These are phyloP conservation scores for Fusarium xyrophilum DNA, from an alignment of 2,329 filamentous ascomycete species.

Conservation along the genomic window DNA sequence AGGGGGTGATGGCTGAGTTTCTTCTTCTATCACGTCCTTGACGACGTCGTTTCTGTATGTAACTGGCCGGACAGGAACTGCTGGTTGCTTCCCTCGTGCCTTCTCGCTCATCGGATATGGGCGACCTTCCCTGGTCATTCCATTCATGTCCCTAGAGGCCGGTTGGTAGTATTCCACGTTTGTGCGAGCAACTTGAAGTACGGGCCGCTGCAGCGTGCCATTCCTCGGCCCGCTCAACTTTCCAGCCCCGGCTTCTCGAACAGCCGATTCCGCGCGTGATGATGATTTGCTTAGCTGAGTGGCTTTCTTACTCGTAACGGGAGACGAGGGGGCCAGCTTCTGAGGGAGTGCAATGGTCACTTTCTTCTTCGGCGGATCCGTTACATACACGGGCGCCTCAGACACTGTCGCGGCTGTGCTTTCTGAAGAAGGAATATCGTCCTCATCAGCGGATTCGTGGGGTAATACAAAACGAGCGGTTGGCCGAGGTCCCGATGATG, in stretches of 20 bases:
- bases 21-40: slow-evolving; percentile 14
- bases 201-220: slow-evolving; percentile 35
- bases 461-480: slow-evolving; percentile 68
- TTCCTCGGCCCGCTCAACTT: slow-evolving; percentile 35
- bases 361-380: slow-evolving; percentile 44
- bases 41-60: slow-evolving; percentile 21
- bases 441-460: slow-evolving; percentile 55
- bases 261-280: slow-evolving; percentile 40
- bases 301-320: slow-evolving; percentile 54
- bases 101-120: slow-evolving; percentile 50
- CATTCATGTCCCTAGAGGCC: slow-evolving; percentile 5
- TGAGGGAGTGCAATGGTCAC: slow-evolving; percentile 38
- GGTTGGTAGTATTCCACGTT: slow-evolving; percentile 7
- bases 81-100: slow-evolving; percentile 58
- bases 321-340: slow-evolving; percentile 54
- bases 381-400: slow-evolving; percentile 42
- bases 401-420: slow-evolving; percentile 47
- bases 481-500: slow-evolving; percentile 60
- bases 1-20: background rate
- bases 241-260: slow-evolving; percentile 43
- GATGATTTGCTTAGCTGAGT: slow-evolving; percentile 53
- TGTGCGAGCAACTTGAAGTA: slow-evolving; percentile 42
- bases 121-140: slow-evolving; percentile 7
- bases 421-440: slow-evolving; percentile 51
- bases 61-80: slow-evolving; percentile 25